Percentiles rank a stretch among this genome's conserved stretches.
Conservation (phyloP, 768 basidiomycete genomes). For the Phaeotremella fagi region DNA sequence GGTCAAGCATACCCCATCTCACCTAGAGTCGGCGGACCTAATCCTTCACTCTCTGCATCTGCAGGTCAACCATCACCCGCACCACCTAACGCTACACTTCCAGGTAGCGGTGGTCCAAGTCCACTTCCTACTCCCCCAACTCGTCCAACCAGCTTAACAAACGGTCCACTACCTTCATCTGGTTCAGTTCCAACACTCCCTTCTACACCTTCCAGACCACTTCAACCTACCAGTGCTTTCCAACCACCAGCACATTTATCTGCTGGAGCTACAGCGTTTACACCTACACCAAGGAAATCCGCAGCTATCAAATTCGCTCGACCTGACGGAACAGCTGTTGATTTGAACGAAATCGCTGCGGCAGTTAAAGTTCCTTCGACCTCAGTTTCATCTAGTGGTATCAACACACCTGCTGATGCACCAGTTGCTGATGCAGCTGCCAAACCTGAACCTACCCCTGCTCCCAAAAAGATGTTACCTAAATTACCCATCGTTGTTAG, state of each 20-base stretch:
- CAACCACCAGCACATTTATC: constrained; percentile 12
- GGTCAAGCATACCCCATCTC: constrained; percentile 26
- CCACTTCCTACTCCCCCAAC: constrained; percentile 33
- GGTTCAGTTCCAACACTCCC: constrained; percentile 18
- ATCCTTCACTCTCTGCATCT: constrained; percentile 11
- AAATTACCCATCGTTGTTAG: constrained; percentile 40
- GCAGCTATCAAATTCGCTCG: constrained; percentile 48
- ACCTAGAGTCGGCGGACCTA: constrained; percentile 13
- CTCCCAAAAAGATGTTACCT: constrained; percentile 28
- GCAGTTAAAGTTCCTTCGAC: constrained; percentile 50
- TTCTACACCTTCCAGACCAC: constrained; percentile 29
- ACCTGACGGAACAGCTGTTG: constrained; percentile 53
- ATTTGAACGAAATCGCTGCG: constrained; percentile 52
- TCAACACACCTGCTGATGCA: constrained; percentile 22
- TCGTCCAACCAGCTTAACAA: constrained; percentile 28
- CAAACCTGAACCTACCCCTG: constrained; percentile 37
- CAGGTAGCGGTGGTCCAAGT: constrained; percentile 27
- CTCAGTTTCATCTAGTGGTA: constrained; percentile 34
- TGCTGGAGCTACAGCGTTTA: constrained; percentile 47
- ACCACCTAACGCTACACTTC: constrained; percentile 20
- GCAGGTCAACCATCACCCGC: constrained; percentile 19
- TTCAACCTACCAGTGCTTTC: constrained; percentile 11
- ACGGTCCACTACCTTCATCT: constrained; percentile 24
- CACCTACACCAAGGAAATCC: constrained; percentile 43
- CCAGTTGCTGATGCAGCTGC: constrained; percentile 55